Evolutionary conservation across 2,329 filamentous ascomycete species (phyloP), one percentile per base, ranked within the genome.

Genomic region (Aspergillus arachidicola): DNA sequence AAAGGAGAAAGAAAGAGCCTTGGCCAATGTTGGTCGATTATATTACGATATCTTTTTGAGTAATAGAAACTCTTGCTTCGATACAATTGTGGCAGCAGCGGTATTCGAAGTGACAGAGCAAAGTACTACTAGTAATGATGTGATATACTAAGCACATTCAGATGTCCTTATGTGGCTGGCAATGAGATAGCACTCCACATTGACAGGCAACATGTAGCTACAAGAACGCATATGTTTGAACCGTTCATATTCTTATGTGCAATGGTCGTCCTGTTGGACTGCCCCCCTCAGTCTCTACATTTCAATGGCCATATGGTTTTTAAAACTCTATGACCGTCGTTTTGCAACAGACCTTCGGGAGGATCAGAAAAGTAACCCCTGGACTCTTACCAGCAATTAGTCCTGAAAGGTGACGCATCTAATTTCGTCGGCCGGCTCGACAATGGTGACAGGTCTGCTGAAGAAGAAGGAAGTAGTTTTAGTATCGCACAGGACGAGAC

Each of bases 251-350:
- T 69, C 19, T 70, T 66, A 19, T 68, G 43, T 60, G 59, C 58
- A 19, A 59, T 70, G 59, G 12, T 66, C 26, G 58, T 68, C 59
- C 32, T 54, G 23, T 12, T 63, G 19, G 51, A 61, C 14, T 51
- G 30, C 23, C 46, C 64, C 14, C 7, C 9, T 48, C 26, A 46
- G 14, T 21, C 5, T 36, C 60, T 61, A 30, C 43, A 16, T 7
- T 50, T 50, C 6, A 45, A 66, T 30, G 62, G 58, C n/a, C 46
- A 62, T 4, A 63, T 67, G 61, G 46, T 66, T 6, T 58, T 71
- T 70, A 54, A 70, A 70, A 38, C 58, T 69, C 38, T 69, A 63
- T 55, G 68, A 68, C 30, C 57, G 66, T 28, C 67, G 67, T 0
- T 69, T 70, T 64, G 67, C 66, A 38, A 46, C 60, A 3, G 43